A percentile compares a stretch with the other conserved stretches of the same genome.
Evolutionary conservation across 1,139 yeast species (phyloP).

Genomic region (Blastobotrys apis): DNA sequence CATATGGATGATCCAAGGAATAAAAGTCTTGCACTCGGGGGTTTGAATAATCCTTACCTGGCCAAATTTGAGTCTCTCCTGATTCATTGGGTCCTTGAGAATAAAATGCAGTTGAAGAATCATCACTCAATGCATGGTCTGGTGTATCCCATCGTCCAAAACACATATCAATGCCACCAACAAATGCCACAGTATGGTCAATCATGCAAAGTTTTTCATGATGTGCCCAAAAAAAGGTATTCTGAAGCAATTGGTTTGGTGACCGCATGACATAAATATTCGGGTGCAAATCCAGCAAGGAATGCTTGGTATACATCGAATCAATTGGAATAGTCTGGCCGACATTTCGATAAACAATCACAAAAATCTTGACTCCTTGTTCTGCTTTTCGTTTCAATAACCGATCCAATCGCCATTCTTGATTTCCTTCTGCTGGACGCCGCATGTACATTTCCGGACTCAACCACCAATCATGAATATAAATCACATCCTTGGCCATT

Average conservation of each 20-base stretch:
- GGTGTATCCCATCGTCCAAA: constrained; percentile 96
- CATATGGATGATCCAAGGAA: constrained; percentile 79
- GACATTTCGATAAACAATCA: constrained; percentile 92
- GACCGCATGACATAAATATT: constrained; percentile 90
- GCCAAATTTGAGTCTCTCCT: constrained; percentile 59
- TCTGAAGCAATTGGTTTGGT: constrained; percentile 91
- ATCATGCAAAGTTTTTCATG: constrained; percentile 88
- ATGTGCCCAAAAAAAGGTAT: constrained; percentile 97
- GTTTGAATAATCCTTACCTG: constrained; percentile 96
- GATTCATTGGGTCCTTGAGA: constrained; percentile 15
- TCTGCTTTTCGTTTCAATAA: constrained; percentile 84
- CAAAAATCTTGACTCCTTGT: constrained; percentile 90
- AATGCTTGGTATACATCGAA: constrained; percentile 90
- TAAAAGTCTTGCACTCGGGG: constrained; percentile 88
- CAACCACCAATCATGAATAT: constrained; percentile 98
- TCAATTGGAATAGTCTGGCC: constrained; percentile 93
- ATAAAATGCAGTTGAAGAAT: constrained; percentile 44
- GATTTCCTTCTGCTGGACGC: constrained; percentile 93
- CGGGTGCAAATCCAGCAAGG: constrained; percentile 76
- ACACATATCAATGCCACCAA: constrained; percentile 95
- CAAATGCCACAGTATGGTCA: constrained; percentile 83
- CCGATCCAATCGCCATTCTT: constrained; percentile 89
- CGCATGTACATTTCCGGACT: constrained; percentile 90
- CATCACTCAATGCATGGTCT: constrained; percentile 87
- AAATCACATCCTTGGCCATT: constrained; percentile 91